phyloP scores from a whole-genome alignment of 371 early-diverging fungal genomes.

The Mucor velutinosus region DNA sequence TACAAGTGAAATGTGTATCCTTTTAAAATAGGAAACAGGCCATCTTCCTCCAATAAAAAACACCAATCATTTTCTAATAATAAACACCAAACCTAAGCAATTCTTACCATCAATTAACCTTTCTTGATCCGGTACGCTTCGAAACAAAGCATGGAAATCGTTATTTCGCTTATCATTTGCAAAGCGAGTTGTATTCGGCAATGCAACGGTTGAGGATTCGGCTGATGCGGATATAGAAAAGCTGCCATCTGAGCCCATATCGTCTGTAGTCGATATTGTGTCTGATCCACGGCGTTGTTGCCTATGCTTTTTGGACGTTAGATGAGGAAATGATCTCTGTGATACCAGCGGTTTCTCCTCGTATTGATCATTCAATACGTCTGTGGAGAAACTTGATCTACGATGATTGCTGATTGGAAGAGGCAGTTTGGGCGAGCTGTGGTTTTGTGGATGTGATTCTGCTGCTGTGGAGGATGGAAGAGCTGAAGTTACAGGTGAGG shows the following conservation, averaged over 20 bases:
- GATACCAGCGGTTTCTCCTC: conserved; percentile 6
- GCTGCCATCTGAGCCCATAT: conserved; percentile 12
- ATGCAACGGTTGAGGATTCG: conserved; percentile 56
- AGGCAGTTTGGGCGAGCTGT: conserved; percentile 12
- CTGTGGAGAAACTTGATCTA: conserved; percentile 18
- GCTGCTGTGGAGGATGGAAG: not conserved
- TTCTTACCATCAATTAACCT: conserved; percentile 64
- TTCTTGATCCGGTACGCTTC: conserved; percentile 68
- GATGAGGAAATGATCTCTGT: conserved; percentile 14
- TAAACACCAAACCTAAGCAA: not conserved
- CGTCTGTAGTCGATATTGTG: not conserved
- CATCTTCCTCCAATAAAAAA: not conserved
- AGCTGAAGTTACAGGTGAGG: conserved; percentile 20
- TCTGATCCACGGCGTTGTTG: conserved; percentile 4
- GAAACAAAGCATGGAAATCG: conserved; percentile 69
- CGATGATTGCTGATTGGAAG: conserved; percentile 8
- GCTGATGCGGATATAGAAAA: conserved; percentile 73
- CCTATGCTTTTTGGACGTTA: not conserved
- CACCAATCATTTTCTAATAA: not conserved
- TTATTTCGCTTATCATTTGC: conserved; percentile 58
- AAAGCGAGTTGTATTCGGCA: conserved; percentile 35
- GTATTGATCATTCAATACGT: conserved; percentile 1
- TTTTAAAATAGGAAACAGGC: conserved; percentile 7
- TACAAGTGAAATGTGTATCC: not conserved
- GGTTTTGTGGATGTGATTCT: not conserved